Percentiles rank a stretch among this genome's conserved stretches.
These are phyloP conservation scores for Lactarius akahatsu DNA, from an alignment of 768 basidiomycete species.

Conservation along the genomic window DNA sequence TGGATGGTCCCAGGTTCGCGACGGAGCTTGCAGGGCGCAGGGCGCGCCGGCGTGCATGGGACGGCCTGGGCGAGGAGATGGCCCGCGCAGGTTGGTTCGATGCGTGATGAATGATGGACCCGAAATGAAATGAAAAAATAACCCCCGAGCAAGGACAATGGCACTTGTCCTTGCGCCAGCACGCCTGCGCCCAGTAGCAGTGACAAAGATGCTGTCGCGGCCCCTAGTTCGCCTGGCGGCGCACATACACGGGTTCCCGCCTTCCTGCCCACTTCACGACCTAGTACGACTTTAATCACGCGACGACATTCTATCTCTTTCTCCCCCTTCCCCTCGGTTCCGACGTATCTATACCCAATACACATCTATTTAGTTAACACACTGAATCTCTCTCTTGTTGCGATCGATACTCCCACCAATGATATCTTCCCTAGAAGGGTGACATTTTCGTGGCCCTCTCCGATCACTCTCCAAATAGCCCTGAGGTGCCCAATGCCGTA, in stretches of 20 bases:
- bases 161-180: neutral
- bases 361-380: neutral
- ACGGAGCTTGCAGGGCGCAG: slow-evolving; percentile 80
- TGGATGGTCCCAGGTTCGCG: slow-evolving; percentile 57
- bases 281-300: neutral
- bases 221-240: neutral
- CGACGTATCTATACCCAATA: neutral
- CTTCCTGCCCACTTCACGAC: neutral
- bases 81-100: slow-evolving; percentile 74
- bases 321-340: neutral
- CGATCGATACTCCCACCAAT: neutral
- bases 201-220: neutral
- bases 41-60: slow-evolving; percentile 60
- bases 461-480: too few relatives aligned
- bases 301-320: neutral
- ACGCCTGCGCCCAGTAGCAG: neutral
- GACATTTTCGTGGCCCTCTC: neutral
- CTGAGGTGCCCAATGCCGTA: too few relatives aligned
- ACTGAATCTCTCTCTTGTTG: neutral
- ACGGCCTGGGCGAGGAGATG: slow-evolving; percentile 74
- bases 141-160: neutral
- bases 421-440: neutral
- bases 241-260: too few relatives aligned
- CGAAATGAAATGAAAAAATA: neutral
- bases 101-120: slow-evolving; percentile 21